A percentile compares a stretch with the other conserved stretches of the same genome.
These are phyloP conservation scores for Dryas integrifolia DNA, from an alignment of 331 rosid genomes.

Conservation along the genomic window DNA sequence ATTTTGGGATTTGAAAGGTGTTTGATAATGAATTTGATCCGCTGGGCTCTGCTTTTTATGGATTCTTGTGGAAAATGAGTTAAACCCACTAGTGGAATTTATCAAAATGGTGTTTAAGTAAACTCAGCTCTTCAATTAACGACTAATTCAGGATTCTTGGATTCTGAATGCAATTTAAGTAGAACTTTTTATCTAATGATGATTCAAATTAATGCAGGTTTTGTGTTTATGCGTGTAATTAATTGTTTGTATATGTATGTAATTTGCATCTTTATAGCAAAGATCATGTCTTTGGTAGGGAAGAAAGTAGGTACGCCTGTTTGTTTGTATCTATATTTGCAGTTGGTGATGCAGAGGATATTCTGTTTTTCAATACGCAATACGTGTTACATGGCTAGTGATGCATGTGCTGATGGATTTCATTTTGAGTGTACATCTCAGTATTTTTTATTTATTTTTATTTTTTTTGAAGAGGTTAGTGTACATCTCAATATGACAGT, in stretches of 20 bases:
- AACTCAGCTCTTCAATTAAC: not conserved
- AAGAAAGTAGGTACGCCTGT: not conserved
- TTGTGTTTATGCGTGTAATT: no score
- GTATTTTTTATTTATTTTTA: no score
- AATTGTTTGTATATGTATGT: no score
- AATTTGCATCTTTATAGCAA: not conserved
- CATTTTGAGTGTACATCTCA: not conserved
- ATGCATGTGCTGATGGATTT: not conserved
- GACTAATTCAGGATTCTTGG: not conserved
- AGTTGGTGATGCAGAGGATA: not conserved
- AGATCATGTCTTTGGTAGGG: not conserved
- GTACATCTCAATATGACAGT: no score
- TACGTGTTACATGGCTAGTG: not conserved
- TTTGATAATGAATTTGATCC: not conserved
- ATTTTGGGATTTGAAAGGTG: slow-evolving; percentile 15
- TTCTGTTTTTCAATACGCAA: not conserved
- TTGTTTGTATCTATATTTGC: not conserved
- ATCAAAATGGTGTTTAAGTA: not conserved
- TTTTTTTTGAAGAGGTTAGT: no score
- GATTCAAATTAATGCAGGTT: not conserved
- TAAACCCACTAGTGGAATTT: not conserved
- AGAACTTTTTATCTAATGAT: not conserved
- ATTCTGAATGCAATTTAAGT: not conserved
- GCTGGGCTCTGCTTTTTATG: not conserved
- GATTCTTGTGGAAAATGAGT: not conserved